These are phyloP conservation scores for Pythium apleroticum DNA, from an alignment of 352 stramenopile species.

Conservation along the genomic window DNA sequence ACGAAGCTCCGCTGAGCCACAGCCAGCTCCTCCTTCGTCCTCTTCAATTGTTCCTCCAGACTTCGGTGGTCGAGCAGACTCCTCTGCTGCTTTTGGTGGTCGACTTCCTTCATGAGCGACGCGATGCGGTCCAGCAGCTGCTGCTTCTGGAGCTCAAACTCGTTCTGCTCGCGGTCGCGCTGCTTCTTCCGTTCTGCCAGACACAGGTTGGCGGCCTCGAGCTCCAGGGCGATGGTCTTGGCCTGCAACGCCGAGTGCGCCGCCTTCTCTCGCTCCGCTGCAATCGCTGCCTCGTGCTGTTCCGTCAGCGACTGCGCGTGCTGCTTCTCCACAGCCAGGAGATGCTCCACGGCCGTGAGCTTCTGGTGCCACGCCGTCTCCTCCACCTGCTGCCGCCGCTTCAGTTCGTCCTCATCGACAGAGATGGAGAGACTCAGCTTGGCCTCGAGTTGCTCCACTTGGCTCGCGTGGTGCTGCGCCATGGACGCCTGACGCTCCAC, in stretches of 20 bases:
- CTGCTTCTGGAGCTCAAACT: constrained; percentile 32
- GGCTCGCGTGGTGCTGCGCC: constrained; percentile 42
- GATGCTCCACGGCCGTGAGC: constrained; percentile 53
- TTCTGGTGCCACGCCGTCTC: constrained; percentile 66
- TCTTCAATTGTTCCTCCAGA: constrained; percentile 10
- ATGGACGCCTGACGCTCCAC: constrained; percentile 32
- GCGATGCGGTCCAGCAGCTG: constrained; percentile 28
- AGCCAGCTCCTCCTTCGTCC: not conserved
- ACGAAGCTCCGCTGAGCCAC: not conserved
- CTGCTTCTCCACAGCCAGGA: constrained; percentile 47
- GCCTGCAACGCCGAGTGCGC: constrained; percentile 41
- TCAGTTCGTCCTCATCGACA: constrained; percentile 49
- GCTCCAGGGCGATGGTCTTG: constrained; percentile 43
- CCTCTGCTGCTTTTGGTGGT: constrained; percentile 3
- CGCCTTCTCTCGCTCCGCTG: constrained; percentile 45
- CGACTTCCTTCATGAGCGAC: constrained; percentile 20
- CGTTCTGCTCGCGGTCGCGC: constrained; percentile 36
- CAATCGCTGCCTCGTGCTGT: constrained; percentile 37
- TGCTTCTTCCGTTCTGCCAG: constrained; percentile 68
- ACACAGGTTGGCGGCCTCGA: constrained; percentile 73
- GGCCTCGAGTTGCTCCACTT: constrained; percentile 44
- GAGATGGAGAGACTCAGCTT: constrained; percentile 53
- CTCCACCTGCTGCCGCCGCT: constrained; percentile 38
- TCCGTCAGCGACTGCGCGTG: constrained; percentile 36
- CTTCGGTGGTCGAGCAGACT: not conserved